Base-by-base conservation (phyloP, 805 yeast genomes). In the Isabelozyma heimii region DNA sequence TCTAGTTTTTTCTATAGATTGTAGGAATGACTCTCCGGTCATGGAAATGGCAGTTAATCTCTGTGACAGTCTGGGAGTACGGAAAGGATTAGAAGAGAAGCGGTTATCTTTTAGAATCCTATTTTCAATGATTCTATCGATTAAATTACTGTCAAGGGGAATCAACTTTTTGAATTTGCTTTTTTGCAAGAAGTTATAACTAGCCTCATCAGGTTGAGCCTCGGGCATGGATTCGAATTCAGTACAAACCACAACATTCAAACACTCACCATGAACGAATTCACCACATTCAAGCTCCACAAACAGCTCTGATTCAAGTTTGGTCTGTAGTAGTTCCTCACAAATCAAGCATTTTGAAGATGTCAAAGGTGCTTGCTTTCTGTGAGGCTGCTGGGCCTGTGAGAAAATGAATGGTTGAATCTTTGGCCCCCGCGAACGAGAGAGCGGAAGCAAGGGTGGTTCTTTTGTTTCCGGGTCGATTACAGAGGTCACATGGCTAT, bases 201-300 rank as follows among this genome's bases (percentile, higher is more conserved):
- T 4, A 13, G n/a, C n/a, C 35, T 30, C 35, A 15, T 24, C 16
- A 35, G 26, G 37, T 40, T 17, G 28, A 8, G 39, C 41, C 13
- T 20, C 43, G 10, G 43, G 30, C 14, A 30, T 37, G 14, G 49
- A 45, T 17, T 46, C 15, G 10, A 40, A 20, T 42, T n/a, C 13
- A 42, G 39, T 24, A 20, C 49, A 40, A 20, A 51, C 43, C 3
- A 52, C 42, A 2, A 81, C 59, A 2, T 65, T 49, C 13, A 83
- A 68, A 58, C 90, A 84, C 47, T 82, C 81, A 45, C 81, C 84
- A 59, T 84, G 90, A 38, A 76, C 69, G 41, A 68, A 62, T 58
- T 84, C 87, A 1, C 76, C 79, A 63, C 90, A 84, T 38, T 61
- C 62, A 30, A 84, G 65, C 48, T 74, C 76, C 12, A 83, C 62